Evolutionary conservation across 2,329 filamentous ascomycete genomes (phyloP), one percentile per base, ranked within the genome.

Genomic region (Sclerotinia subarctica): DNA sequence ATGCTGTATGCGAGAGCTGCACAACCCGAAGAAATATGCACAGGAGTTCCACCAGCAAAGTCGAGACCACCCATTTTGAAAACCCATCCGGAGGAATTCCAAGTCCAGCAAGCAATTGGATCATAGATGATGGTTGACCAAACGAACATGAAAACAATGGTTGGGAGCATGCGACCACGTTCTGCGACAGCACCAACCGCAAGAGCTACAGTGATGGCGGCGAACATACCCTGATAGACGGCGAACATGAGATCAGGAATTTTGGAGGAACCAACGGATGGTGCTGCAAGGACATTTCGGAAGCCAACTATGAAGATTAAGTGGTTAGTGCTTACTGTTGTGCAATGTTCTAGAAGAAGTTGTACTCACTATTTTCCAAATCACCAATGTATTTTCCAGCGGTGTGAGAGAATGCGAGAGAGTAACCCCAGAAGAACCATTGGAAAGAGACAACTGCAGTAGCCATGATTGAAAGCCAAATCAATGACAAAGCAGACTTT

Each of bases 91-190:
- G 82, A 82, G 0, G 90, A 79, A 78, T 96, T 96, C 93, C 93
- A 97, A 11, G 92, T 96, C 93, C 93, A 97, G 84, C 93, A 96
- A 57, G 93, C 93, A 77, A 97, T 93, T 2, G 93, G 91, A 75
- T 97, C 93, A 80, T 97, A 97, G 77, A 97, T 90, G 69, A 96
- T 77, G 6, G 93, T 97, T 1, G 90, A 85, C 93, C 93, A 97
- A 78, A 96, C 82, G 76, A 97, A 94, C 89, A 96, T 95, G 84
- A 96, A 96, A 76, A 96, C 84, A 73, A 96, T 87, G 78, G 90
- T 93, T 17, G 93, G 93, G 7, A 95, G 86, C 88, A 96, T 94
- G 70, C 93, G 88, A 70, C 93, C 93, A 73, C 93, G 86, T 78
- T 97, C 93, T 64, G 93, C 92, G 44, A 93, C 91, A 60, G 93